Base-by-base conservation (phyloP, 176 grass and related monocot genomes). In the maize (Zea mays) region DNA sequence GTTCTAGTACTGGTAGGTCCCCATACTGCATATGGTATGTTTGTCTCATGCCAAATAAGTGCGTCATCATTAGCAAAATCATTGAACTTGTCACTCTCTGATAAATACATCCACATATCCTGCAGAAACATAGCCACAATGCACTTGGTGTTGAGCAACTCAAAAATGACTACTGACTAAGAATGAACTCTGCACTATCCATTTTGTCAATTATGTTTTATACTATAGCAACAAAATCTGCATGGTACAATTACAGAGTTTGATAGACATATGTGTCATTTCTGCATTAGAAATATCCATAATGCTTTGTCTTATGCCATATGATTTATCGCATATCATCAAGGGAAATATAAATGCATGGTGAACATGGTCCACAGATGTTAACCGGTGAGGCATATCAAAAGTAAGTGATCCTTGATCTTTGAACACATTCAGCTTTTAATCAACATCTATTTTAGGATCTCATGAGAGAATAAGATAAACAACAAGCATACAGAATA, bases 21-120 rank as follows among this genome's bases (percentile, higher is more conserved):
- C 96, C 96, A 99, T 45, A 96, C 84, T 62, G 89, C 96, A 91
- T 96, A 99, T n/a, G 96, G 96, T 86, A 99, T 84, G 76, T 91
- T 99, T n/a, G 90, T 21, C 70, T 99, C 96, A 76, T 99, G 96
- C 96, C 96, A 99, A 82, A 95, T 73, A 65, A 99, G 92, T 76
- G 96, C 84, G 8, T 96, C 86, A 10, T 99, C 96, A 46, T 96
- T 88, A 74, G 72, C 59, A 52, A 99, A 99, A 54, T 96, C 92
- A 7, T 87, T 99, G 70, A 99, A 99, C 73, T 96, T 93, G 52
- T 95, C 92, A 1, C 82, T 79, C 58, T 93, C 92, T 16, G 96
- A 90, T 60, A 99, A 87, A 90, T 99, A 99, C 52, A 99, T 80
- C 96, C 96, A 99, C 96, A 99, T 96, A 81, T 99, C 96, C 96